Base-by-base conservation (phyloP, 257 asterid genomes). In the Anisodus tanguticus region DNA sequence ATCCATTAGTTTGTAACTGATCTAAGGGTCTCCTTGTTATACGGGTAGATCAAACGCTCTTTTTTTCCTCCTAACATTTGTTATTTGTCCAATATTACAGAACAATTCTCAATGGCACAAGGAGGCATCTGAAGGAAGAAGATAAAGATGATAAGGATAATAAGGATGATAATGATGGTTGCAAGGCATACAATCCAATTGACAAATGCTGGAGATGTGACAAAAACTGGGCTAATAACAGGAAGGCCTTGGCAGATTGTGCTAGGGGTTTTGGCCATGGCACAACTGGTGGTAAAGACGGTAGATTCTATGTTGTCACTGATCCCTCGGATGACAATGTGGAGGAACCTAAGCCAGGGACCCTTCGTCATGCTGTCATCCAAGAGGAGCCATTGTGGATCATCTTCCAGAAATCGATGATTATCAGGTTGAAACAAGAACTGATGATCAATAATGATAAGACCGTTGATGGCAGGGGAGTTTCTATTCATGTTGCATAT, bases 391-490 rank as follows among this genome's bases (percentile, higher is more conserved):
- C 95, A 9, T 51, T 90, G n/a, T 93, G 97, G 97, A 90, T 93
- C 87, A 85, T 85, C 49, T 91, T 93, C 67, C 39, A 63, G 0
- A 76, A 59, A 2, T 81, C 79, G 79, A 91, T 93, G 95, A 58
- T 86, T 6, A 90, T 92, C 78, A 84, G 5, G 1, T 83, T 92
- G 8, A 10, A 60, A 1, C 88, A 92, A 59, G 93, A 92, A 53
- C 60, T 92, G 43, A 83, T 93, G 43, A 88, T 92, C 51, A 79
- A 89, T 3, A 88, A 91, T 49, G 87, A 93, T 89, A 95, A 95
- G 88, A 93, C 98, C 8, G 87, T 93, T 19, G 98, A 95, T 76
- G 97, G 98, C 2, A 83, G 98, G 5, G 98, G 97, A 58, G 91
- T 58, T 1, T 82, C 89, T 39, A 92, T 95, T 84, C 95, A 85